phyloP scores from a whole-genome alignment of 1,139 yeast species.

The Groenewaldozyma sp. region DNA sequence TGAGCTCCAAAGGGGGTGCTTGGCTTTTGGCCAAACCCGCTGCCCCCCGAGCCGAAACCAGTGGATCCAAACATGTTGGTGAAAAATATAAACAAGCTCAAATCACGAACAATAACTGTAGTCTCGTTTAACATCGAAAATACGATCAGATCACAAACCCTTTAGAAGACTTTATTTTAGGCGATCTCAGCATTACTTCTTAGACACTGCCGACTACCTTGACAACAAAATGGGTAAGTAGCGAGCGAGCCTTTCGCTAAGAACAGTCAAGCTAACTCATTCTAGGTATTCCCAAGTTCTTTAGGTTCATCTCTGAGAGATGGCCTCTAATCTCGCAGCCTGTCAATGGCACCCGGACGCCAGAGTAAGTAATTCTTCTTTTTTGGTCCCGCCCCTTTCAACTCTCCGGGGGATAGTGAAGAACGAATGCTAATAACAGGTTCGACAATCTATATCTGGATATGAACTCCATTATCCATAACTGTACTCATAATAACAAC shows the following conservation, averaged over 20 bases:
- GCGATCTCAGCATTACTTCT: too few relatives aligned
- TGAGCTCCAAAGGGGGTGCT: too few relatives aligned
- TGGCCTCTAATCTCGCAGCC: conserved; percentile 95
- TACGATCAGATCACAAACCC: too few relatives aligned
- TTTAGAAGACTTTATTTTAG: too few relatives aligned
- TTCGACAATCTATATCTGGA: conserved; percentile 92
- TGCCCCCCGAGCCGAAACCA: too few relatives aligned
- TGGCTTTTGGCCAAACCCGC: too few relatives aligned
- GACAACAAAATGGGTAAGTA: background rate
- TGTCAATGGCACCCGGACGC: conserved; percentile 75
- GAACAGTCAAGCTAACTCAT: too few relatives aligned
- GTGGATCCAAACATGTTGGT: too few relatives aligned
- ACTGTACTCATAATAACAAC: conserved; percentile 56
- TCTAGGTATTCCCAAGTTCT: conserved; percentile 88
- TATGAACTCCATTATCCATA: conserved; percentile 88
- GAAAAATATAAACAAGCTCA: too few relatives aligned
- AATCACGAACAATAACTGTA: too few relatives aligned
- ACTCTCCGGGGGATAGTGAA: background rate
- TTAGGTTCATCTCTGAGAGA: conserved; percentile 94
- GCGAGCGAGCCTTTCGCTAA: background rate
- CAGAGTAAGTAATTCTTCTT: conserved; percentile 43
- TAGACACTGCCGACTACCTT: conserved; percentile 1
- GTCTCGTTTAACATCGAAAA: too few relatives aligned
- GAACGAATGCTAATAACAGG: conserved; percentile 17
- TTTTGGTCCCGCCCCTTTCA: too few relatives aligned